Base-by-base conservation (phyloP, 768 basidiomycete species). In the Psilocybe sp. region DNA sequence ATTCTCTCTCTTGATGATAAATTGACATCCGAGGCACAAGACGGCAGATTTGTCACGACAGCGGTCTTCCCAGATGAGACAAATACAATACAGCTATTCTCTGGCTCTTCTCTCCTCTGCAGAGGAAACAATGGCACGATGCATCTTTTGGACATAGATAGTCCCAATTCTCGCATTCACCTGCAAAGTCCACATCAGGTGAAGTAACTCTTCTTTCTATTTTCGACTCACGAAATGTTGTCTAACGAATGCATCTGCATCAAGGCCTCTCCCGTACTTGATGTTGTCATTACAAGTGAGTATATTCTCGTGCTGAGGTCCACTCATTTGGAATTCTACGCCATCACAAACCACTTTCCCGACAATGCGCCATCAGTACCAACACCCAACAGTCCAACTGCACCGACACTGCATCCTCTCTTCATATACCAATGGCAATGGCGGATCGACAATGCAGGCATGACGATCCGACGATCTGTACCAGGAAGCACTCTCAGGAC, bases 371-470 rank as follows among this genome's bases (percentile, higher is more conserved):
- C 60, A 32, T 33, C 32, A 12, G 49, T 61, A 40, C 55, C 57
- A 42, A 40, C 47, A n/a, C 47, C 53, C 14, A 49, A 36, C 39
- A 52, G 33, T 5, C 23, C 23, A n/a, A n/a, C n/a, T n/a, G n/a
- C n/a, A 28, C 7, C 23, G 23, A 51, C 67, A 33, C 61, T 79
- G 4, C 66, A 72, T 33, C 81, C 84, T 1, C 58, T 79, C 37
- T 67, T 74, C 12, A 64, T 63, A 28, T 69, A 79, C 64, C 62
- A 65, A 45, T 84, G 80, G 71, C 79, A 70, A 39, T 85, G 80
- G 79, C 70, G 67, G n/a, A 67, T 84, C 37, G 83, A 85, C 62
- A 76, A 67, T 28, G 69, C 79, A 53, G 64, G 69, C 23, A 64
- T 82, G 51, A 63, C 60, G 31, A 42, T 50, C 32, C 52, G 53